These are phyloP conservation scores for Gossypium rotundifolium DNA, from an alignment of 345 rosid genomes.

Conservation along the genomic window DNA sequence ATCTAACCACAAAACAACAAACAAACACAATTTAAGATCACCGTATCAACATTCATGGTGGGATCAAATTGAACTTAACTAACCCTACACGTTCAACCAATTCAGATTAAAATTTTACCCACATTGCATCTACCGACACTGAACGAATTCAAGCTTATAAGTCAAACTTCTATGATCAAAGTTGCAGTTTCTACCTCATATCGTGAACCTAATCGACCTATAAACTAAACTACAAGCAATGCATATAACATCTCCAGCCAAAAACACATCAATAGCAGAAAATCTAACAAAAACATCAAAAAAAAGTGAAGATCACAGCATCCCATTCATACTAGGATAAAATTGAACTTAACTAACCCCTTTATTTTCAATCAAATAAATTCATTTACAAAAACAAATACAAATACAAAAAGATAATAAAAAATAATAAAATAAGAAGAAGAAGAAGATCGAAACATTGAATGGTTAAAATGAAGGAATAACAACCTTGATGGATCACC, in stretches of 20 bases:
- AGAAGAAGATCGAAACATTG: background rate
- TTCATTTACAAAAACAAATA: background rate
- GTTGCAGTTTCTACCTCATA: background rate
- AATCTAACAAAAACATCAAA: background rate
- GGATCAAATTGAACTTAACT: background rate
- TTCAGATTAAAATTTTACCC: no score
- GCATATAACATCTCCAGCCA: background rate
- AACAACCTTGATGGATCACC: slow-evolving; percentile 83
- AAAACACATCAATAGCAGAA: background rate
- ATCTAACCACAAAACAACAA: background rate
- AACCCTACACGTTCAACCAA: background rate
- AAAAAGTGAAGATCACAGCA: background rate
- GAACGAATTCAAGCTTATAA: background rate
- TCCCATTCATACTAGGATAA: background rate
- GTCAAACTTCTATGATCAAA: background rate
- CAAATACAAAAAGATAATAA: background rate
- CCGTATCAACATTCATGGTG: background rate
- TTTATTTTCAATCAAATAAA: background rate
- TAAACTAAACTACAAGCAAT: background rate
- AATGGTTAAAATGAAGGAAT: background rate
- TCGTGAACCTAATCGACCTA: background rate
- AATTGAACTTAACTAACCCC: background rate
- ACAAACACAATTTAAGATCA: background rate
- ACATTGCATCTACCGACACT: background rate
- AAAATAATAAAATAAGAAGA: no score